Base-by-base conservation (phyloP, 2,329 filamentous ascomycete species). In the Arthrobotrys pseudoclavata region DNA sequence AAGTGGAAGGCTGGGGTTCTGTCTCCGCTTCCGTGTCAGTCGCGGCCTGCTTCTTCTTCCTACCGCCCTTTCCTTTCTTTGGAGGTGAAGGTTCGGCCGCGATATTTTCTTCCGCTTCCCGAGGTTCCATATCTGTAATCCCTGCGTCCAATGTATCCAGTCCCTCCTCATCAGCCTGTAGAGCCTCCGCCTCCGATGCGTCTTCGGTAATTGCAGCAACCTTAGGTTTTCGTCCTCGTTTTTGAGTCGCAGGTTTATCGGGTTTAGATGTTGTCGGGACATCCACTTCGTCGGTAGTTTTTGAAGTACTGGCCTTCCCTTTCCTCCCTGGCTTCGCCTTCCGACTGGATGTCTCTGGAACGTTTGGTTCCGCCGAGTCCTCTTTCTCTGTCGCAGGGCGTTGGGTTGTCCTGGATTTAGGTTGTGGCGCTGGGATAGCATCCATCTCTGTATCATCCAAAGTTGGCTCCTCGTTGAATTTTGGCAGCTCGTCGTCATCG, bases 1-100 rank as follows among this genome's bases (percentile, higher is more conserved):
- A 42, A 82, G 82, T 70, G 4, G 18, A 42, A 82, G 82, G 69
- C 83, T 84, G 63, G 83, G 68, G 12, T 79, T 81, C 61, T 62
- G 79, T 81, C 9, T 83, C 83, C 20, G 83, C 82, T 18, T 84
- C 84, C n/a, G 82, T 26, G n/a, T 69, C 76, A 10, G 29, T 15
- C 45, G 71, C 62, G 12, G 48, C 53, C 1, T 61, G 68, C 55
- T 72, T 66, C 57, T 53, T 57, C 26, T 37, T 13, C 29, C 47
- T 40, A 15, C 37, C n/a, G 6, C 63, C 37, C 29, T 34, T 61
- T 1, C 55, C 37, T 20, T 63, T 70, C 67, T 62, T 70, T n/a
- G 29, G 64, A n/a, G 63, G 45, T n/a, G 47, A 48, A 34, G 31
- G 48, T 37, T 68, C 63, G 10, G 48, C 24, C n/a, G 4, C 24